These are phyloP conservation scores for Aquilaria yunnanensis DNA, from an alignment of 345 rosid genomes.

Conservation along the genomic window DNA sequence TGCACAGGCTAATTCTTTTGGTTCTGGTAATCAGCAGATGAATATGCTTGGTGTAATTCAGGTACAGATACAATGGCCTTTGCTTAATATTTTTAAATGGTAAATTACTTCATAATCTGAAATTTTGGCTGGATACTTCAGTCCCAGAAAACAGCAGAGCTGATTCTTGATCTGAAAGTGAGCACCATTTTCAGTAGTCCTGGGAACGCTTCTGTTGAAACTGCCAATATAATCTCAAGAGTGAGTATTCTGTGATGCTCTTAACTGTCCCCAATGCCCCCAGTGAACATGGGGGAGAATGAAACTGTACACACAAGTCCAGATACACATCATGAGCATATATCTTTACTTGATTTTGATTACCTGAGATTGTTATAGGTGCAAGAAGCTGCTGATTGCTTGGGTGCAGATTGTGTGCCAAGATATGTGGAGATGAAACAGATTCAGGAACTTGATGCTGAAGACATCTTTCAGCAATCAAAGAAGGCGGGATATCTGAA, in stretches of 20 bases:
- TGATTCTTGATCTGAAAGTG: constrained; percentile 77
- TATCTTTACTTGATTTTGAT: neutral
- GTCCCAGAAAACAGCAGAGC: constrained; percentile 94
- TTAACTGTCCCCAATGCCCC: neutral
- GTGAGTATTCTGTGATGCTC: constrained; percentile 26
- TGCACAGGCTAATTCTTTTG: constrained; percentile 36
- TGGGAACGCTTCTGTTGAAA: constrained; percentile 44
- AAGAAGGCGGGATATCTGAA: constrained; percentile 42
- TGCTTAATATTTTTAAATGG: neutral
- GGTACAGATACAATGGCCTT: constrained; percentile 31
- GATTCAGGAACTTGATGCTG: constrained; percentile 45
- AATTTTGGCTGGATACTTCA: constrained; percentile 27
- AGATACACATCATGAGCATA: neutral
- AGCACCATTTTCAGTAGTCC: constrained; percentile 57
- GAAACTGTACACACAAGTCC: neutral
- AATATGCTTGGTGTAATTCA: constrained; percentile 84
- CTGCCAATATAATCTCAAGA: constrained; percentile 52
- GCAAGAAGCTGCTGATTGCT: constrained; percentile 91
- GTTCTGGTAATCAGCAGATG: constrained; percentile 43
- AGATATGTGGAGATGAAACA: constrained; percentile 61
- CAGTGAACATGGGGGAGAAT: neutral
- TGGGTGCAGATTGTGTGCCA: constrained; percentile 81
- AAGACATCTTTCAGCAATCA: constrained; percentile 32
- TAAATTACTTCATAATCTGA: constrained; percentile 10
- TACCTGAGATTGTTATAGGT: constrained; percentile 34